Base-by-base conservation (phyloP, 106 monocot species). In the Narthecium ossifragum region DNA sequence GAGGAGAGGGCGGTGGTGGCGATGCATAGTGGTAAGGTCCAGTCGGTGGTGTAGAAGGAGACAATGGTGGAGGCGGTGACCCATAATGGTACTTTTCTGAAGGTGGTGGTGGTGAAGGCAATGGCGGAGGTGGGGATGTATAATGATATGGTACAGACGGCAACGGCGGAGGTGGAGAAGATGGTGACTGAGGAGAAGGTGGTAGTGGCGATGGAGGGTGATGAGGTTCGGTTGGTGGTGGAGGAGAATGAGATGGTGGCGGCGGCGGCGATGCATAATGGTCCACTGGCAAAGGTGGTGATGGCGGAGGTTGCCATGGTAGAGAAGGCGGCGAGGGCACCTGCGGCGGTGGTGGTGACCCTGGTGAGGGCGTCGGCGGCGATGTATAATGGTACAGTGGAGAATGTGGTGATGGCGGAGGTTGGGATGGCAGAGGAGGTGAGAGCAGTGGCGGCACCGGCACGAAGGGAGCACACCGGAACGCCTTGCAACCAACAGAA, bases 381-480 rank as follows among this genome's bases (percentile, higher is more conserved):
- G 48, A 49, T 18, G 48, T 7, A 17, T 49, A 49, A 18, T 49
- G n/a, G 11, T 32, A 61, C 0, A 23, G 11, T 18, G 48, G 34
- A 22, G 63, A 5, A 13, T 4, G 34, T 26, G 52, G 36, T 0
- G 52, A 27, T 29, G 50, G 26, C 23, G 53, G 53, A 2, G 53
- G 53, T n/a, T 26, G 53, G 10, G 53, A 20, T 31, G 53, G 61
- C 0, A 61, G 25, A 15, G 60, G 69, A 8, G 69, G 69, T 21
- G 69, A 39, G 0, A 61, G 61, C 0, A 57, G 52, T 9, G 69
- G 67, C 4, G 36, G 25, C 25, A 48, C 10, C 13, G 69, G 73
- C 4, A 73, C 73, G 11, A 73, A 73, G 11, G 73, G 73, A 2
- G 73, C 54, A 34, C 73, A 73, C 10, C 32, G 12, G 60, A 74